phyloP scores from a whole-genome alignment of 345 rosid genomes.

The Gossypium raimondii region DNA sequence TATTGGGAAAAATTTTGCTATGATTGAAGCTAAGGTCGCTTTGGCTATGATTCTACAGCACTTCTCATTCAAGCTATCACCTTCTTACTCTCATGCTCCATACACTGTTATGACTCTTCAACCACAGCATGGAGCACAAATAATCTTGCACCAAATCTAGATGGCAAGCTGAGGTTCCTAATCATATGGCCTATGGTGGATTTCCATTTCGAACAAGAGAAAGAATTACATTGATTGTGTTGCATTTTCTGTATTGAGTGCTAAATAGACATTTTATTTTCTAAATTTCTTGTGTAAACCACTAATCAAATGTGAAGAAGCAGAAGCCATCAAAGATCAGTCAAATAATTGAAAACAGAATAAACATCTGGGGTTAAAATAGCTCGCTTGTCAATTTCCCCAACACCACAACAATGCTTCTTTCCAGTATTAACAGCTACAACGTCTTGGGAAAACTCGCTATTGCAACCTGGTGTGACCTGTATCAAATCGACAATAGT shows the following conservation, averaged over 20 bases:
- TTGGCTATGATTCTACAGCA: slow-evolving; percentile 45
- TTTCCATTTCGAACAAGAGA: background rate
- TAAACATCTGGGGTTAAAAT: slow-evolving; percentile 65
- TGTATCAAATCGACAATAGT: slow-evolving; percentile 23
- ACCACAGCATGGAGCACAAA: slow-evolving; percentile 51
- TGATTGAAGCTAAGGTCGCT: slow-evolving; percentile 55
- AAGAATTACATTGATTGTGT: background rate
- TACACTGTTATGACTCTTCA: slow-evolving; percentile 38
- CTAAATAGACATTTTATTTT: background rate
- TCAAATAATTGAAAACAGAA: slow-evolving; percentile 41
- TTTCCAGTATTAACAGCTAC: slow-evolving; percentile 43
- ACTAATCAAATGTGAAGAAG: background rate
- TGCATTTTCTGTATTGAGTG: background rate
- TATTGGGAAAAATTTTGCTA: slow-evolving; percentile 4
- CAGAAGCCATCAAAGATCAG: slow-evolving; percentile 24
- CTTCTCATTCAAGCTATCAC: slow-evolving; percentile 41
- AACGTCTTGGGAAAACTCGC: slow-evolving; percentile 62
- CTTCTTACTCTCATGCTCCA: slow-evolving; percentile 54
- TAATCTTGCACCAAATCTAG: slow-evolving; percentile 30
- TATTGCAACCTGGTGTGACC: slow-evolving; percentile 65
- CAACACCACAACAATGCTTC: slow-evolving; percentile 49
- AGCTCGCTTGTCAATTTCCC: slow-evolving; percentile 62
- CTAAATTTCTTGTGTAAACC: background rate
- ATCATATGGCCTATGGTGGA: background rate
- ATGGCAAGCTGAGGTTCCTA: background rate